Percentiles rank a stretch among this genome's conserved stretches.
These are phyloP conservation scores for Mallotus nudiflorus DNA, from an alignment of 345 rosid species.

Conservation along the genomic window DNA sequence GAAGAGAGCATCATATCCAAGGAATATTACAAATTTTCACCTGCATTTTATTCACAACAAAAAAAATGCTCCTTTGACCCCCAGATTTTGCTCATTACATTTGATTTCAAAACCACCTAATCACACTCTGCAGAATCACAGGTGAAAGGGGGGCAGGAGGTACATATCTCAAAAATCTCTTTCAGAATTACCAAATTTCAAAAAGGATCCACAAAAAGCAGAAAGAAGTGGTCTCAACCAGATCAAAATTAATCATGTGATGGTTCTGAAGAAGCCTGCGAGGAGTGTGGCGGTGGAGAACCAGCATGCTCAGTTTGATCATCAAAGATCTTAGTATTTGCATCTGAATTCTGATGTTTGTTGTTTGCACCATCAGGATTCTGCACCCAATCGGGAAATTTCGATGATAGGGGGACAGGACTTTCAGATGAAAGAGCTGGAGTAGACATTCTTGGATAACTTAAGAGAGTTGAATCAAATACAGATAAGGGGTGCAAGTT, in stretches of 20 bases:
- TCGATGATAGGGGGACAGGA: slow-evolving; percentile 28
- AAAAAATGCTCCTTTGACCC: slow-evolving; percentile 39
- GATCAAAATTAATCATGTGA: slow-evolving; percentile 31
- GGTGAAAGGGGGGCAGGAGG: slow-evolving; percentile 42
- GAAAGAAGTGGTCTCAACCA: slow-evolving; percentile 8
- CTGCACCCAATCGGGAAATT: slow-evolving; percentile 33
- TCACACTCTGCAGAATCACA: slow-evolving; percentile 32
- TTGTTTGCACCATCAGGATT: slow-evolving; percentile 30
- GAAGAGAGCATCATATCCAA: not conserved
- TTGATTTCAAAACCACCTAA: slow-evolving; percentile 29
- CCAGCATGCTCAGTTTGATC: slow-evolving; percentile 31
- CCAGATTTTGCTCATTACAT: slow-evolving; percentile 15
- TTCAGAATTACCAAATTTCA: slow-evolving; percentile 19
- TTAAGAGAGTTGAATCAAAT: slow-evolving; percentile 43
- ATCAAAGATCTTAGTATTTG: slow-evolving; percentile 32
- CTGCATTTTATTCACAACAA: slow-evolving; percentile 43
- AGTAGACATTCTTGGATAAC: slow-evolving; percentile 38
- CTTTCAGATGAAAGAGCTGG: slow-evolving; percentile 31
- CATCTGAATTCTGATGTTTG: slow-evolving; percentile 27
- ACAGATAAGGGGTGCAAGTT: slow-evolving; percentile 44
- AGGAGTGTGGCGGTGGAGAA: slow-evolving; percentile 36
- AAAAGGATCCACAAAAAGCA: not conserved
- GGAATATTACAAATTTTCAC: slow-evolving; percentile 33
- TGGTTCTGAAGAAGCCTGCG: slow-evolving; percentile 37
- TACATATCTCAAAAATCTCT: slow-evolving; percentile 29